Evolutionary conservation across 257 asterid genomes (phyloP).

Genomic region (Asclepias syriaca): DNA sequence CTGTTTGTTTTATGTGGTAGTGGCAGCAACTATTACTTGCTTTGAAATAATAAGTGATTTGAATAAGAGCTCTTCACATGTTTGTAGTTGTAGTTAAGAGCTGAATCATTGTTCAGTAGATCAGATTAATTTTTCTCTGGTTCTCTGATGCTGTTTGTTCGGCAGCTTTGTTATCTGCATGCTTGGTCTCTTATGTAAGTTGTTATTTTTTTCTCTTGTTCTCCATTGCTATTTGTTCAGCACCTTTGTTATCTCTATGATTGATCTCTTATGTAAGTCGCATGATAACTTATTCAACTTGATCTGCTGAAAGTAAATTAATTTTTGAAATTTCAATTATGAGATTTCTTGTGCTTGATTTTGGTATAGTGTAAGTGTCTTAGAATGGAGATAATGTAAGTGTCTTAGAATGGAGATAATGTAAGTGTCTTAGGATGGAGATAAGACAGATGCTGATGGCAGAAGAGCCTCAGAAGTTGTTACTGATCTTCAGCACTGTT

Average conservation of each 20-base stretch:
- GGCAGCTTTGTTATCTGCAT: neutral
- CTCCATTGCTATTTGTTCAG: no score
- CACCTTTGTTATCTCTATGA: no score
- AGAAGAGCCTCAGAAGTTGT: neutral
- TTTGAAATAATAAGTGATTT: conserved; percentile 4
- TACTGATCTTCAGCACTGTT: neutral
- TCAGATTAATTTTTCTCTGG: neutral
- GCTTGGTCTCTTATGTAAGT: neutral
- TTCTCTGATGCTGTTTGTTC: neutral
- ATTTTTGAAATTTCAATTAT: no score
- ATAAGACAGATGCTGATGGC: neutral
- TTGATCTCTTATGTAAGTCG: no score
- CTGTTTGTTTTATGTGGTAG: conserved; percentile 13
- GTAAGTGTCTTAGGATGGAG: no score
- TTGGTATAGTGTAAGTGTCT: neutral
- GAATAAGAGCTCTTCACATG: conserved; percentile 21
- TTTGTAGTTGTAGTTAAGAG: conserved; percentile 20
- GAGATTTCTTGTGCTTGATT: no score
- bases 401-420: no score
- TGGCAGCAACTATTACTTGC: conserved; percentile 2
- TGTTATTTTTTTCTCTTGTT: no score
- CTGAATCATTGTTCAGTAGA: conserved; percentile 3
- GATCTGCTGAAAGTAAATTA: no score
- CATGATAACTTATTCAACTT: no score
- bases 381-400: no score